These are phyloP conservation scores for Botrytis aclada DNA, from an alignment of 2,329 filamentous ascomycete genomes.

Conservation along the genomic window DNA sequence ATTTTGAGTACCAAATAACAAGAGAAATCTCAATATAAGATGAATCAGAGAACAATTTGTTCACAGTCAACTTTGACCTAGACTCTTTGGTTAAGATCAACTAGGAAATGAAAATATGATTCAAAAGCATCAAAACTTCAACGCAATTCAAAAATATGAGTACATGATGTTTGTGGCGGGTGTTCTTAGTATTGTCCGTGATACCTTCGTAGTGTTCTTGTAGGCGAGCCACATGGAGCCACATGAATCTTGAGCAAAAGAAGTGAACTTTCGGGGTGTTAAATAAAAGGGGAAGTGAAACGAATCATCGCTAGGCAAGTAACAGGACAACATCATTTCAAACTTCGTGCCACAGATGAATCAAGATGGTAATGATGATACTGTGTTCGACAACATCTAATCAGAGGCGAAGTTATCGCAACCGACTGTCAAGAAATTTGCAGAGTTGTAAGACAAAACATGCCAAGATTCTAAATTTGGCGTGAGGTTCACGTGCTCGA, in stretches of 20 bases:
- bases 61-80: not conserved
- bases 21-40: not conserved
- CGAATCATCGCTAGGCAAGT: constrained; percentile 36
- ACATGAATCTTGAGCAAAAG: not conserved
- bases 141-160: not conserved
- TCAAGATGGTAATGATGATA: not conserved
- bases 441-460: not conserved
- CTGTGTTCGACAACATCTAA: not conserved
- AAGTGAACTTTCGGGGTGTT: constrained; percentile 7
- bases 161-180: constrained; percentile 2
- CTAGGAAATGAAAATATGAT: not conserved
- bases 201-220: constrained; percentile 17
- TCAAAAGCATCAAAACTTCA: not conserved
- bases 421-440: not conserved
- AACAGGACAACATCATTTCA: constrained; percentile 37
- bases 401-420: not conserved
- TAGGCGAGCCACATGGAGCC: constrained; percentile 15
- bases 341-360: not conserved
- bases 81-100: not conserved
- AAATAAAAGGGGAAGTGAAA: constrained; percentile 41
- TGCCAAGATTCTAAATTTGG: constrained; percentile 1
- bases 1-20: not conserved
- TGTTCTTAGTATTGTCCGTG: constrained; percentile 17
- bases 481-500: not conserved
- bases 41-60: not conserved